Percentiles rank a stretch among this genome's conserved stretches.
Evolutionary conservation across 495 filamentous ascomycete species (phyloP).

Genomic region (Neurospora sp.): DNA sequence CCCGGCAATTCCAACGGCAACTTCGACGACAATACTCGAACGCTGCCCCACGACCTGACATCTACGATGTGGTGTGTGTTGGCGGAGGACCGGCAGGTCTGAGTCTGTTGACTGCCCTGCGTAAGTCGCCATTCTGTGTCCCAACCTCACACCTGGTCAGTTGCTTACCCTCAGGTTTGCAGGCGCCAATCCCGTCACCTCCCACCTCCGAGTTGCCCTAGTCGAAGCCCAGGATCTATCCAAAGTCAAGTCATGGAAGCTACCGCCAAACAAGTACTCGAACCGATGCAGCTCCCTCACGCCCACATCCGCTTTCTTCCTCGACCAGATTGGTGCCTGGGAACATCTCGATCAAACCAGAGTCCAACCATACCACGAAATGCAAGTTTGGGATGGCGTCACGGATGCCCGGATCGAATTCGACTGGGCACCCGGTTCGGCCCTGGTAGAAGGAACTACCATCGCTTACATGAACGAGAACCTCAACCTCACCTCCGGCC

Average conservation of each 20-base stretch:
- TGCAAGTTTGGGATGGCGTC: conserved; percentile 96
- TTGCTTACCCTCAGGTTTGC: neutral
- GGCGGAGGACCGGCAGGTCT: conserved; percentile 95
- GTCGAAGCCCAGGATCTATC: conserved; percentile 79
- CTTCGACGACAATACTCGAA: conserved; percentile 28
- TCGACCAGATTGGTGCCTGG: conserved; percentile 80
- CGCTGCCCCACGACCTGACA: conserved; percentile 36
- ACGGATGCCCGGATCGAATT: conserved; percentile 81
- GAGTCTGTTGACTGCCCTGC: conserved; percentile 74
- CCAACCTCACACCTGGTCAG: neutral
- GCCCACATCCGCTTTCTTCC: conserved; percentile 63
- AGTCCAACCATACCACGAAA: conserved; percentile 82
- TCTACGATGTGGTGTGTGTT: conserved; percentile 93
- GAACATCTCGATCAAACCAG: conserved; percentile 55
- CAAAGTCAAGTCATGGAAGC: conserved; percentile 52
- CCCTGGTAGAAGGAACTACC: conserved; percentile 33
- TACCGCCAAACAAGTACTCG: conserved; percentile 63
- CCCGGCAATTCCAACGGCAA: conserved; percentile 20
- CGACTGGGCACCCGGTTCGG: conserved; percentile 52
- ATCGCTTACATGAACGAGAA: conserved; percentile 98
- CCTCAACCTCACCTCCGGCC: conserved; percentile 66
- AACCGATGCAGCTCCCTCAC: conserved; percentile 94
- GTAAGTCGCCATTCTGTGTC: conserved; percentile 38
- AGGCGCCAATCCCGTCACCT: conserved; percentile 62
- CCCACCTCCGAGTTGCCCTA: conserved; percentile 72